Evolutionary conservation across 1,284 basidiomycete genomes (phyloP).

Genomic region (Somion occarium): DNA sequence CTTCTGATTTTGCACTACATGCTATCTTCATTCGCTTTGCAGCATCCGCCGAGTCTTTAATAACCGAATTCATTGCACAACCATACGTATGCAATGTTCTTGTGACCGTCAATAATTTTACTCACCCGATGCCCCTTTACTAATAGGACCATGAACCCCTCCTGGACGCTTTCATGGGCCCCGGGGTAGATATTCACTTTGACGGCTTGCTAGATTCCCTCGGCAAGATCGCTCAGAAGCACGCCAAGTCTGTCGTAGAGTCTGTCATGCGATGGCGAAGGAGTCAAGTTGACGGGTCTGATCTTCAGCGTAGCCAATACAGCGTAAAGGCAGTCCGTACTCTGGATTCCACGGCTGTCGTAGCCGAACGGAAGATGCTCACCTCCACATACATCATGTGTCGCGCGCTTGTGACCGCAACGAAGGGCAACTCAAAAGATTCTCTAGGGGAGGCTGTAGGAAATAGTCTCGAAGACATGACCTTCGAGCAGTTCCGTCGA

Average conservation of each 20-base stretch:
- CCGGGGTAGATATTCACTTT: conserved; percentile 69
- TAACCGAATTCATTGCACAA: conserved; percentile 67
- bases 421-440: conserved; percentile 70
- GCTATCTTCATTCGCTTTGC: conserved; percentile 85
- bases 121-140: neutral
- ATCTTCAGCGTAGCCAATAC: conserved; percentile 45
- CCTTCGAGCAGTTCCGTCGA: conserved; percentile 80
- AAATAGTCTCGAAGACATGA: conserved; percentile 76
- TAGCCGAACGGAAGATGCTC: conserved; percentile 76
- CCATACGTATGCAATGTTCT: conserved; percentile 48
- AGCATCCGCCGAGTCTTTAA: conserved; percentile 71
- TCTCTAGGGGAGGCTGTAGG: conserved; percentile 75
- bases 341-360: conserved; percentile 52
- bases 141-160: conserved; percentile 64
- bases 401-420: conserved; percentile 74
- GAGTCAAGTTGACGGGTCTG: conserved; percentile 62
- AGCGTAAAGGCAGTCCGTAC: conserved; percentile 18
- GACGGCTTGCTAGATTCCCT: conserved; percentile 81
- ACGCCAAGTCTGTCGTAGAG: conserved; percentile 82
- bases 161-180: conserved; percentile 63
- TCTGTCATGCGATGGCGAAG: conserved; percentile 86
- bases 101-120: conserved; percentile 1
- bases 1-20: conserved; percentile 82
- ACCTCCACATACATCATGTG: conserved; percentile 88
- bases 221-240: conserved; percentile 82